Conservation (phyloP, 495 filamentous ascomycete genomes). For the Thermochaetoides thermophila region DNA sequence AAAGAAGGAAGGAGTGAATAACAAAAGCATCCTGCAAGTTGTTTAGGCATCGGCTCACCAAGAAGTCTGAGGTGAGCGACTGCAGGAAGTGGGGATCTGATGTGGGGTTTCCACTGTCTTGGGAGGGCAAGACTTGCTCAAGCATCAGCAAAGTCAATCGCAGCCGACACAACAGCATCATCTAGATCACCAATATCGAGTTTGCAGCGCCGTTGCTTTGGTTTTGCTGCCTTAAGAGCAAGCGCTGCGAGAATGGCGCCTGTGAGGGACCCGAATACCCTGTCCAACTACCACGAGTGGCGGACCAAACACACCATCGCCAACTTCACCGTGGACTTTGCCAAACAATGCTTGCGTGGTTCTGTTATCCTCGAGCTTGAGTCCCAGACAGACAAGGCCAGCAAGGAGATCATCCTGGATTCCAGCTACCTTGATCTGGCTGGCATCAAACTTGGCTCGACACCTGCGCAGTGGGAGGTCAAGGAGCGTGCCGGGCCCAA, state of each 20-base stretch:
- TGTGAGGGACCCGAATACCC: conserved; percentile 74
- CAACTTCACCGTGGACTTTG: conserved; percentile 69
- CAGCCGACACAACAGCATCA: conserved; percentile 1
- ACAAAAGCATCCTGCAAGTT: conserved; percentile 1
- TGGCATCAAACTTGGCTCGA: conserved; percentile 45
- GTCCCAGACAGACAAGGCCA: conserved; percentile 51
- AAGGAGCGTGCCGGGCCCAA: conserved; percentile 54
- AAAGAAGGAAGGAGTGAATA: conserved; percentile 18
- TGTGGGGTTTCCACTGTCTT: conserved; percentile 18
- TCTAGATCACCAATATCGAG: conserved; percentile 7
- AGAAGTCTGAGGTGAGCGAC: not conserved
- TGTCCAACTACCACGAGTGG: conserved; percentile 82
- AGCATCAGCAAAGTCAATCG: conserved; percentile 9
- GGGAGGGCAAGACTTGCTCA: conserved; percentile 14
- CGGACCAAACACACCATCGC: conserved; percentile 64
- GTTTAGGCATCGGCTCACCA: conserved; percentile 2
- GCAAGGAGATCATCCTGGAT: conserved; percentile 70
- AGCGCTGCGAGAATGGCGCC: conserved; percentile 35
- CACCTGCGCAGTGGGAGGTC: conserved; percentile 49
- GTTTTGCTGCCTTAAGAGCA: no score
- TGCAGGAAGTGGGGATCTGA: conserved; percentile 4
- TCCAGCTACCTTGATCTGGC: conserved; percentile 63
- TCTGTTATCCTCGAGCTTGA: conserved; percentile 60
- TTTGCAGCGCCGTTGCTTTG: conserved; percentile 15
- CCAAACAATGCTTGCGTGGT: conserved; percentile 55